Evolutionary conservation across 176 grass and related monocot genomes (phyloP), one percentile per base, ranked within the genome.

Genomic region (Paspalum vaginatum): DNA sequence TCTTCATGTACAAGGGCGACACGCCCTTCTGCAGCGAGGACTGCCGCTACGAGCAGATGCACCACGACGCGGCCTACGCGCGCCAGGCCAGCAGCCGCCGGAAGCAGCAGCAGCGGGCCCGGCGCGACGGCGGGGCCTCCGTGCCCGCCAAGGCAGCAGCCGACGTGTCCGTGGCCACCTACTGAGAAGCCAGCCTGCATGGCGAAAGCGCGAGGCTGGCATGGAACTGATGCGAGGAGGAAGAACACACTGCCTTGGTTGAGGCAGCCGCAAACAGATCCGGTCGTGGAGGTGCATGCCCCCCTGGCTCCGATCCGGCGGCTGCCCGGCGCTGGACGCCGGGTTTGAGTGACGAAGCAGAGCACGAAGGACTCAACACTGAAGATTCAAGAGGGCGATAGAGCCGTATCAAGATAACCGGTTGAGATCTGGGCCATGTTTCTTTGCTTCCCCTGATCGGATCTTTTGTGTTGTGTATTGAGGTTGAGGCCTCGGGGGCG

Each of bases 21-120:
- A 92, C 90, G 1, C 93, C 93, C 25, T 93, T 97, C 88, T 97
- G 93, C 83, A 97, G 93, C 80, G 85, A 91, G 79, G 90, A 91
- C 47, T 97, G 93, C 68, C 81, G 91, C 13, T 56, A 87, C 78
- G 85, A 93, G 84, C 91, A 90, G 84, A 93, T 93, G 77, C 77
- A 90, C 83, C 61, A 66, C 26, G 91, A 90, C 81, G 86, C 68
- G 21, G 59, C 81, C 14, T 58, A 41, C 68, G 58, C 42, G 4
- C 22, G 86, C 14, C 80, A 26, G 66, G 4, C 41, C 38, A 20
- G 26, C 21, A 27, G 18, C 48, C 0, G 62, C 32, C 10, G 77
- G 47, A 80, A 85, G 76, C 70, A 55, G 75, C 51, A 66, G 77
- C 26, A 5, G 45, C 37, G 41, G 65, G 11, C 17, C 53, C 54